These are phyloP conservation scores for Venturia pyrina DNA, from an alignment of 2,329 filamentous ascomycete species.

Conservation along the genomic window DNA sequence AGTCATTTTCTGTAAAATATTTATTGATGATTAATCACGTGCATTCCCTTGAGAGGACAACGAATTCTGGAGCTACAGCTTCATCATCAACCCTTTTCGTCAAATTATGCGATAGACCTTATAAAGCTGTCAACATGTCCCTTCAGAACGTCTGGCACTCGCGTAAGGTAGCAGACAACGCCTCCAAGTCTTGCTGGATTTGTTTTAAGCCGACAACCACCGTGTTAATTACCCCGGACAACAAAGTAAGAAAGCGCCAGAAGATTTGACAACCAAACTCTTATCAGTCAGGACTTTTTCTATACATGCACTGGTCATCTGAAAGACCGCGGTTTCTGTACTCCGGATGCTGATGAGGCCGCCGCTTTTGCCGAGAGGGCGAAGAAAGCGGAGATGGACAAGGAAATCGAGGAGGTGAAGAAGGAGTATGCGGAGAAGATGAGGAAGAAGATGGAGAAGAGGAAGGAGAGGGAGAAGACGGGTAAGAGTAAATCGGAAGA, in stretches of 20 bases:
- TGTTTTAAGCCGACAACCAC: conserved; percentile 84
- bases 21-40: neutral
- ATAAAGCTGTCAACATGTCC: conserved; percentile 10
- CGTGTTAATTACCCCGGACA: conserved; percentile 80
- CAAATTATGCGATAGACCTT: neutral
- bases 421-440: conserved; percentile 42
- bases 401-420: conserved; percentile 39
- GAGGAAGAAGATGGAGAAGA: conserved; percentile 46
- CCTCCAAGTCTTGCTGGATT: conserved; percentile 75
- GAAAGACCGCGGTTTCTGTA: conserved; percentile 72
- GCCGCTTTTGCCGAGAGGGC: conserved; percentile 42
- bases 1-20: neutral
- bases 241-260: conserved; percentile 54
- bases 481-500: conserved; percentile 43
- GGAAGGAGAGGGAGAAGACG: conserved; percentile 33
- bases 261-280: neutral
- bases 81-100: neutral
- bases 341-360: conserved; percentile 59
- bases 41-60: neutral
- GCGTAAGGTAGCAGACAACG: conserved; percentile 75
- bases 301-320: conserved; percentile 79
- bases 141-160: conserved; percentile 75
- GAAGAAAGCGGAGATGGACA: conserved; percentile 38
- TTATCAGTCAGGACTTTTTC: conserved; percentile 64
- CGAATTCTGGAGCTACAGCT: neutral